Evolutionary conservation across 2,329 filamentous ascomycete genomes (phyloP).

Genomic region (Exophiala alcalophila): DNA sequence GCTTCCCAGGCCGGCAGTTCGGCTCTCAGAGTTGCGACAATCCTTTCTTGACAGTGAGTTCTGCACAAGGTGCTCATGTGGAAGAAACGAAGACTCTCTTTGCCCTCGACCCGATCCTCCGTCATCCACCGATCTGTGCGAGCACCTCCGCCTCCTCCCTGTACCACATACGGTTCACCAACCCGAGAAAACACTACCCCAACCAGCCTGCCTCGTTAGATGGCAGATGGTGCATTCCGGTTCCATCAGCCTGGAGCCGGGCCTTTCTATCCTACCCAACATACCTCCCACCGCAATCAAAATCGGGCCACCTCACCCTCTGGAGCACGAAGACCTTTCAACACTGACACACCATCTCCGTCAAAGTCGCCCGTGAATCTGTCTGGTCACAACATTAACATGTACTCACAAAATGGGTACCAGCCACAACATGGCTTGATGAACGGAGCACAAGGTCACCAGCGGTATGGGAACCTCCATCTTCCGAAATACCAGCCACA

Average conservation of each 20-base stretch:
- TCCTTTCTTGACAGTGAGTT: slow-evolving; percentile 14
- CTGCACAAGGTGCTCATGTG: slow-evolving; percentile 40
- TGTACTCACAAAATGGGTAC: slow-evolving; percentile 47
- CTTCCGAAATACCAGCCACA: slow-evolving; percentile 49
- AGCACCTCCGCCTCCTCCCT: slow-evolving; percentile 14
- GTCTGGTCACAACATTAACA: slow-evolving; percentile 44
- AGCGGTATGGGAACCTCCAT: slow-evolving; percentile 48
- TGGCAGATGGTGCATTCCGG: slow-evolving; percentile 56
- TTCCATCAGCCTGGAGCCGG: slow-evolving; percentile 54
- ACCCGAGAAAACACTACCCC: slow-evolving; percentile 1
- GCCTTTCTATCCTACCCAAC: slow-evolving; percentile 49
- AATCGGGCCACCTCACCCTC: slow-evolving; percentile 47
- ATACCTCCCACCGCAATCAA: slow-evolving; percentile 43
- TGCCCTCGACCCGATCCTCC: slow-evolving; percentile 19
- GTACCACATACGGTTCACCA: slow-evolving; percentile 3
- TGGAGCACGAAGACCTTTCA: slow-evolving; percentile 44
- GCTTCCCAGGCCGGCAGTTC: slow-evolving; percentile 11
- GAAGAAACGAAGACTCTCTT: slow-evolving; percentile 49
- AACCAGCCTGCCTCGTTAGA: slow-evolving; percentile 45
- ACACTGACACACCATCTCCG: slow-evolving; percentile 47
- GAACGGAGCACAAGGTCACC: slow-evolving; percentile 49
- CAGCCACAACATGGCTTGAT: slow-evolving; percentile 51
- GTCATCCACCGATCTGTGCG: slow-evolving; percentile 11
- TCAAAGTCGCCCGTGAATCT: slow-evolving; percentile 47
- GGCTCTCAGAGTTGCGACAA: slow-evolving; percentile 8